Percentiles rank a stretch among this genome's conserved stretches.
Conservation (phyloP, 495 filamentous ascomycete genomes). For the Bacidia rubella region DNA sequence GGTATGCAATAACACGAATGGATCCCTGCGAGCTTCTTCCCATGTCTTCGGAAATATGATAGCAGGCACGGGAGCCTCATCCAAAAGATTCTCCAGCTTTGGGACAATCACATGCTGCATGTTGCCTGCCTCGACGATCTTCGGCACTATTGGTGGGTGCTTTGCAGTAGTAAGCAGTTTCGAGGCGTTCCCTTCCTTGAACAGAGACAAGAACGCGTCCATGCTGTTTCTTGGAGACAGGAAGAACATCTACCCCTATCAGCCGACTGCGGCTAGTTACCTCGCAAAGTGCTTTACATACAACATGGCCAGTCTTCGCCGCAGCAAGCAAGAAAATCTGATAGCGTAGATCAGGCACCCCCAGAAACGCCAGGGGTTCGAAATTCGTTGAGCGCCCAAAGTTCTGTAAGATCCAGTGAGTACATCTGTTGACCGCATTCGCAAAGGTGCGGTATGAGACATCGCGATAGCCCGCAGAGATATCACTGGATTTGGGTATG, state of each 20-base stretch:
- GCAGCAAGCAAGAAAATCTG: slow-evolving; percentile 25
- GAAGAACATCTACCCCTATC: slow-evolving; percentile 14
- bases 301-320: slow-evolving; percentile 20
- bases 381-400: slow-evolving; percentile 18
- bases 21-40: slow-evolving; percentile 30
- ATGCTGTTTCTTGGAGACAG: slow-evolving; percentile 20
- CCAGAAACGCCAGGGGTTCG: slow-evolving; percentile 24
- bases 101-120: slow-evolving; percentile 17
- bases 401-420: slow-evolving; percentile 18
- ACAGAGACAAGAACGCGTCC: slow-evolving; percentile 17
- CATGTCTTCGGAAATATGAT: slow-evolving; percentile 23
- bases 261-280: background rate
- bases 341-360: slow-evolving; percentile 31
- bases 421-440: slow-evolving; percentile 23
- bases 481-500: background rate
- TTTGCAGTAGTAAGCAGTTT: background rate
- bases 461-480: background rate
- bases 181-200: slow-evolving; percentile 14
- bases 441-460: background rate
- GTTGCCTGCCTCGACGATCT: too few relatives aligned
- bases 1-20: slow-evolving; percentile 40
- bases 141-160: slow-evolving; percentile 11
- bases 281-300: slow-evolving; percentile 10
- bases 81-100: slow-evolving; percentile 19
- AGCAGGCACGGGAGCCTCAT: slow-evolving; percentile 1